Percentiles rank a stretch among this genome's conserved stretches.
These are phyloP conservation scores for Echeveria elegans DNA, from an alignment of 164 flowering plant species.

Conservation along the genomic window DNA sequence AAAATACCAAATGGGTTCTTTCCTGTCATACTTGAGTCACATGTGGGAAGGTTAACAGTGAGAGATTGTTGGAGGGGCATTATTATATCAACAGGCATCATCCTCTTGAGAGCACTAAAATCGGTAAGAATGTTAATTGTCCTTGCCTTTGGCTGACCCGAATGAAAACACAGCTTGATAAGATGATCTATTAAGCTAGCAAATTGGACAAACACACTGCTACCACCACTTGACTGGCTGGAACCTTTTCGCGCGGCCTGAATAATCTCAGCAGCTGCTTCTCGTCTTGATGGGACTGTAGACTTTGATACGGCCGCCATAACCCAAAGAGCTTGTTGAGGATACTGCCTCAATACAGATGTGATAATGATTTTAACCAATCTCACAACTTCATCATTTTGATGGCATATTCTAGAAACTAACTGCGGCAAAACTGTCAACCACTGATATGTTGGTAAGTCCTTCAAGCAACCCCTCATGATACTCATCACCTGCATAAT, in stretches of 20 bases:
- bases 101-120: conserved; percentile 91
- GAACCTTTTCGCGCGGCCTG: conserved; percentile 80
- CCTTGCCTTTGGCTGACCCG: conserved; percentile 74
- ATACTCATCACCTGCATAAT: conserved; percentile 63
- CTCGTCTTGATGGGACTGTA: conserved; percentile 81
- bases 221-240: conserved; percentile 41
- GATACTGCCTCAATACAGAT: conserved; percentile 74
- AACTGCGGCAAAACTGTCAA: conserved; percentile 86
- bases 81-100: conserved; percentile 95
- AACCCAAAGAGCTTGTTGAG: conserved; percentile 95
- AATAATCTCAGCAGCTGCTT: conserved; percentile 92
- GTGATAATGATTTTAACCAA: conserved; percentile 83
- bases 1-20: conserved; percentile 42
- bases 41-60: conserved; percentile 64
- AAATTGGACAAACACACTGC: conserved; percentile 70
- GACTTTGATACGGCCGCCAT: conserved; percentile 99
- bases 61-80: conserved; percentile 96
- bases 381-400: conserved; percentile 80
- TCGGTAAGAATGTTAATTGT: conserved; percentile 83
- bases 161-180: conserved; percentile 79
- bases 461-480: conserved; percentile 92
- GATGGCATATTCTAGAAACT: conserved; percentile 98
- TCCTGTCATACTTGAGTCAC: conserved; percentile 33
- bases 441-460: conserved; percentile 96
- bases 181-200: conserved; percentile 80